Evolutionary conservation across 2,329 filamentous ascomycete genomes (phyloP).

Genomic region (Colletotrichum destructivum): DNA sequence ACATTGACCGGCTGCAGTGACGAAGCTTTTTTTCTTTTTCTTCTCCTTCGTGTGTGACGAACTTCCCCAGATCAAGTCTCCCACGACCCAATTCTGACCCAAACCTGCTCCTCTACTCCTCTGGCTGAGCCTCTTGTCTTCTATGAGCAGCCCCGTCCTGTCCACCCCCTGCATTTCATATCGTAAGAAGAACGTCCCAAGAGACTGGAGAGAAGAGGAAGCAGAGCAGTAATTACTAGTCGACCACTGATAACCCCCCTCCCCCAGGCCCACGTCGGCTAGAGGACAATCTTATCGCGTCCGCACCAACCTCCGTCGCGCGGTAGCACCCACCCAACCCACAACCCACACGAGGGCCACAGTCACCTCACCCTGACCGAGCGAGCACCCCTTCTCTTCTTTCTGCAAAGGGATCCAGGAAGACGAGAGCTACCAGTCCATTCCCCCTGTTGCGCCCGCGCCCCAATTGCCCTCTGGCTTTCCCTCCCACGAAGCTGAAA

Average conservation of each 20-base stretch:
- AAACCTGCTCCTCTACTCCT: slow-evolving; percentile 4
- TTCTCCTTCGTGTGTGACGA: slow-evolving; percentile 27
- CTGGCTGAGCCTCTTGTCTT: not conserved
- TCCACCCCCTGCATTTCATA: slow-evolving; percentile 4
- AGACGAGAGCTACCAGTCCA: slow-evolving; percentile 22
- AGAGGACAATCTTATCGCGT: slow-evolving; percentile 34
- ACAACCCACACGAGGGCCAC: slow-evolving; percentile 37
- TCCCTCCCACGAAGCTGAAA: slow-evolving; percentile 10
- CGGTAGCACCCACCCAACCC: slow-evolving; percentile 34
- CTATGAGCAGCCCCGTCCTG: not conserved
- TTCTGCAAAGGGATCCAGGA: slow-evolving; percentile 23
- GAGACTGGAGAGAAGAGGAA: slow-evolving; percentile 11
- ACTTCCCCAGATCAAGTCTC: slow-evolving; percentile 23
- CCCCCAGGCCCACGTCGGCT: slow-evolving; percentile 16
- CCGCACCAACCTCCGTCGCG: slow-evolving; percentile 22
- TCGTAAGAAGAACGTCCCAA: slow-evolving; percentile 10
- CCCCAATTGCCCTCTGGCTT: slow-evolving; percentile 1
- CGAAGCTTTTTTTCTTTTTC: slow-evolving; percentile 21
- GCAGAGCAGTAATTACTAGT: not conserved
- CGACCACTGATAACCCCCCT: not conserved
- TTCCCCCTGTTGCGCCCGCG: slow-evolving; percentile 10
- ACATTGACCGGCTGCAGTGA: slow-evolving; percentile 35
- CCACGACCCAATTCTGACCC: slow-evolving; percentile 13
- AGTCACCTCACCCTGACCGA: slow-evolving; percentile 28
- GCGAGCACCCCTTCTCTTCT: slow-evolving; percentile 19